phyloP scores from a whole-genome alignment of 345 rosid genomes.

The Rhodomyrtus tomentosa region DNA sequence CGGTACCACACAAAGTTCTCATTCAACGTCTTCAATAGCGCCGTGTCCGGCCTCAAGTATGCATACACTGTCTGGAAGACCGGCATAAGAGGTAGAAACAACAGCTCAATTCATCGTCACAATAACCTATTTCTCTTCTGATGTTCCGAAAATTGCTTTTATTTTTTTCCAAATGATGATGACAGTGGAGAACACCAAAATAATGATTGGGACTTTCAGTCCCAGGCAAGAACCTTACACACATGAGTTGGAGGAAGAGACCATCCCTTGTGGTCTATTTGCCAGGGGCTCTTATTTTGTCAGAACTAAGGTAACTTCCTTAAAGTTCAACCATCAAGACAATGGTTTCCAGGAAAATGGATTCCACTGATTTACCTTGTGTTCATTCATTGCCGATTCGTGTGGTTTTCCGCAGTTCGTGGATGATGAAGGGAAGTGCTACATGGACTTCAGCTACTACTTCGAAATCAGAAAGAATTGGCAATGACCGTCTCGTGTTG shows the following conservation, averaged over 20 bases:
- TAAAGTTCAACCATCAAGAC: background rate
- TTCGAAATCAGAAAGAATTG: constrained; percentile 26
- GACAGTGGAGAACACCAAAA: constrained; percentile 18
- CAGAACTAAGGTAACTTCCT: constrained; percentile 13
- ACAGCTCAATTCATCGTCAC: background rate
- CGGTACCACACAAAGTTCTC: constrained; percentile 11
- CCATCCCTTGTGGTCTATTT: constrained; percentile 23
- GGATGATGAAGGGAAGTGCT: constrained; percentile 23
- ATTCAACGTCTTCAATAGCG: constrained; percentile 12
- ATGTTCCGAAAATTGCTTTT: background rate
- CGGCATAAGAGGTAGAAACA: constrained; percentile 14
- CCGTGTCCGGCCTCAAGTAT: constrained; percentile 18
- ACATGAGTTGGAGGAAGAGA: constrained; percentile 13
- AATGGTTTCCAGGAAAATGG: background rate
- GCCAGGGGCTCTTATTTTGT: constrained; percentile 24
- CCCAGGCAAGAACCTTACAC: constrained; percentile 19
- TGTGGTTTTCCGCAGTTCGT: constrained; percentile 10
- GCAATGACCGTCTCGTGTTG: background rate
- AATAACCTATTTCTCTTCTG: background rate
- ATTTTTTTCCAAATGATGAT: background rate
- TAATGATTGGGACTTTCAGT: constrained; percentile 16
- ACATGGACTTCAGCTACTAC: constrained; percentile 20
- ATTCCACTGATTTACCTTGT: background rate
- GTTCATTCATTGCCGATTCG: background rate
- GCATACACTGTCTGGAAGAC: constrained; percentile 25